Percentiles rank a stretch among this genome's conserved stretches.
Evolutionary conservation across 306 rosid genomes (phyloP).

Genomic region (Crotalaria pallida): DNA sequence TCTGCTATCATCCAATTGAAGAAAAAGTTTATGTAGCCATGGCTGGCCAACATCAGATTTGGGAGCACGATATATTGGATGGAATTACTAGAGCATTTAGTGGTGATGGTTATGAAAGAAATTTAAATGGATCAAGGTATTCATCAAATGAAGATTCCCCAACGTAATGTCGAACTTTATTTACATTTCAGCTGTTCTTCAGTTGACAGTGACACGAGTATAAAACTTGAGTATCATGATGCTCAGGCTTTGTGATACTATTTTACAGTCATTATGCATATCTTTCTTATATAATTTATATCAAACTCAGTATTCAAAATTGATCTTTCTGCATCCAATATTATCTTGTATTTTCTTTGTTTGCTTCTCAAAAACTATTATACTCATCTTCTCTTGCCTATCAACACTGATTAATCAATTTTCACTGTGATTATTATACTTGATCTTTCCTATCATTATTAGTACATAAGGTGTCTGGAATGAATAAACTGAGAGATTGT

Average conservation of each 20-base stretch:
- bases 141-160: conserved; percentile 1
- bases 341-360: conserved; percentile 3
- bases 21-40: conserved; percentile 85
- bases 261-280: not conserved
- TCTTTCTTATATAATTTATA: conserved; percentile 10
- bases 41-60: conserved; percentile 97
- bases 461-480: not conserved
- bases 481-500: conserved; percentile 7
- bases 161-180: not conserved
- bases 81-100: conserved; percentile 69
- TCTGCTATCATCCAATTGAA: conserved; percentile 80
- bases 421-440: conserved; percentile 1
- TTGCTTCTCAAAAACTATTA: not conserved
- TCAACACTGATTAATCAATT: not conserved
- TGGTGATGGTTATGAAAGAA: conserved; percentile 95
- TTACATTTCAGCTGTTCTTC: conserved; percentile 8
- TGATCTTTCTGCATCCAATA: conserved; percentile 3
- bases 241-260: not conserved
- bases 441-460: conserved; percentile 8
- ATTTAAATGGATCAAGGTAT: conserved; percentile 89
- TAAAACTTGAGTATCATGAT: not conserved
- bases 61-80: conserved; percentile 67
- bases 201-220: no score
- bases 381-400: not conserved
- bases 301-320: not conserved